phyloP scores from a whole-genome alignment of 1,284 basidiomycete species.

The Tilletia indica region DNA sequence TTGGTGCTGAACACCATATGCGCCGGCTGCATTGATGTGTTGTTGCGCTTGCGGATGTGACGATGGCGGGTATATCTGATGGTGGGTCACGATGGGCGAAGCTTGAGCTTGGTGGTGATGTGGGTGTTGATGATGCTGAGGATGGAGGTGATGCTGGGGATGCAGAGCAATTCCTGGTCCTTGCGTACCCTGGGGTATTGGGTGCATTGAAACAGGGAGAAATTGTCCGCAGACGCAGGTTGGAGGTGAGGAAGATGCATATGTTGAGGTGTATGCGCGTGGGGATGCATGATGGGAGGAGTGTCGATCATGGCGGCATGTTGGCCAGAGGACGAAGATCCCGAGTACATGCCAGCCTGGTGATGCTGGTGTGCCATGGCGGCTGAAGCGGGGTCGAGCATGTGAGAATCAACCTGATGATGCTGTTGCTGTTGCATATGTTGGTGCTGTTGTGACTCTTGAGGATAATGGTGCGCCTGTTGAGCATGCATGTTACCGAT shows the following conservation, averaged over 20 bases:
- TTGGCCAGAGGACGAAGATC: background rate
- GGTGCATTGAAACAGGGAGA: background rate
- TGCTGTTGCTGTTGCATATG: background rate
- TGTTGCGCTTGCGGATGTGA: background rate
- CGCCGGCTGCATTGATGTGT: background rate
- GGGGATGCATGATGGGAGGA: background rate
- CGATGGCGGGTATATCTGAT: background rate
- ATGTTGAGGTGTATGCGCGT: background rate
- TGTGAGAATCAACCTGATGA: background rate
- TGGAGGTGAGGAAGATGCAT: background rate
- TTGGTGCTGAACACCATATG: background rate
- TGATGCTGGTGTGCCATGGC: background rate
- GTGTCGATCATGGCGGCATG: background rate
- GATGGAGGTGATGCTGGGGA: background rate
- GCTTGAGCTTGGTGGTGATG: background rate
- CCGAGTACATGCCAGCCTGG: slow-evolving; percentile 2
- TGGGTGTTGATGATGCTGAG: too few relatives aligned
- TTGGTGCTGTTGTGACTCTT: background rate
- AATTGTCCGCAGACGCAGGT: background rate
- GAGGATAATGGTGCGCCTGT: background rate
- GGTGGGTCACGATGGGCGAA: background rate
- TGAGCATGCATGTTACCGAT: background rate
- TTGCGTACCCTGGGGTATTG: background rate
- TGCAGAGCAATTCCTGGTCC: background rate
- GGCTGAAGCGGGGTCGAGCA: background rate